phyloP scores from a whole-genome alignment of 2,329 filamentous ascomycete genomes.

The Pyrenophora tritici-repentis region DNA sequence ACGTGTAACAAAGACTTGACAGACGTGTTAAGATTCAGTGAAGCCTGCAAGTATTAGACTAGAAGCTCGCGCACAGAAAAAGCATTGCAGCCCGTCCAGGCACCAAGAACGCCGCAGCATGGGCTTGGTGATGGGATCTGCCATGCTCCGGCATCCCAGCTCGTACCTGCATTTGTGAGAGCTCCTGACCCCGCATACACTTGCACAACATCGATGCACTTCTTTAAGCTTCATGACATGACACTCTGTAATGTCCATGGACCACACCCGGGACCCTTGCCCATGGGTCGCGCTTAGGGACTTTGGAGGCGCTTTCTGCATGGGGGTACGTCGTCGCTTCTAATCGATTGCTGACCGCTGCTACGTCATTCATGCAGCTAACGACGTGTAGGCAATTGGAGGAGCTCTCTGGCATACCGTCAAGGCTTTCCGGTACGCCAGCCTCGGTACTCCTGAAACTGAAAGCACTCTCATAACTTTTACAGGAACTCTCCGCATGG shows the following conservation, averaged over 20 bases:
- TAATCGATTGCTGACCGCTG: constrained; percentile 12
- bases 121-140: constrained; percentile 9
- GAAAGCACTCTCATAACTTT: constrained; percentile 70
- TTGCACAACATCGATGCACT: constrained; percentile 1
- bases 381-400: constrained; percentile 41
- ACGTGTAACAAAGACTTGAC: too few relatives aligned
- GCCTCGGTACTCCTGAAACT: constrained; percentile 6
- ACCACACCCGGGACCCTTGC: neutral
- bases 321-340: constrained; percentile 72
- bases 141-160: constrained; percentile 5
- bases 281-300: constrained; percentile 95
- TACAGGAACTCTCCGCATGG: constrained; percentile 63
- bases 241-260: constrained; percentile 1
- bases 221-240: constrained; percentile 5
- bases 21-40: too few relatives aligned
- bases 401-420: constrained; percentile 20
- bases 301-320: constrained; percentile 94
- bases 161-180: constrained; percentile 20
- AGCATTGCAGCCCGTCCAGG: neutral
- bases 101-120: neutral
- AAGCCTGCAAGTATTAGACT: too few relatives aligned
- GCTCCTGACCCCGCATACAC: constrained; percentile 14
- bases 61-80: too few relatives aligned
- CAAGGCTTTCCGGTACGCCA: neutral
- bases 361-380: constrained; percentile 11